Percentiles rank a stretch among this genome's conserved stretches.
phyloP scores from a whole-genome alignment of 2,329 filamentous ascomycete species.

The Diaporthe destruens region DNA sequence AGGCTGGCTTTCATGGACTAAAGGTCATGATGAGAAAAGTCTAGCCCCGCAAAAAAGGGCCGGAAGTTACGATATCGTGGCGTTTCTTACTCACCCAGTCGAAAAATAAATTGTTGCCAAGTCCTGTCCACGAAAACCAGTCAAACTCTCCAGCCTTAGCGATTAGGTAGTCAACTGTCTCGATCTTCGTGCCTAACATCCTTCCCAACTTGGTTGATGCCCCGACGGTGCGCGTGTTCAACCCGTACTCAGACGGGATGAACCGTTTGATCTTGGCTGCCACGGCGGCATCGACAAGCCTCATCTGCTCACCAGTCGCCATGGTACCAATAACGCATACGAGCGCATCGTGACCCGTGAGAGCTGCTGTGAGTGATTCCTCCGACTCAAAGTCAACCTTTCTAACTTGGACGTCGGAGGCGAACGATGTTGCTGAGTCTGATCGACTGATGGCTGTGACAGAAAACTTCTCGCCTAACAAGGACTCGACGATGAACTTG shows the following conservation, averaged over 20 bases:
- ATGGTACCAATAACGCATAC: conserved; percentile 61
- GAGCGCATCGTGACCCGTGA: conserved; percentile 67
- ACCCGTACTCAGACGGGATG: conserved; percentile 67
- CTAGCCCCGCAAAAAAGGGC: background rate
- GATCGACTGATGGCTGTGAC: conserved; percentile 64
- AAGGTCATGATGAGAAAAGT: conserved; percentile 50
- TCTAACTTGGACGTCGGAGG: conserved; percentile 56
- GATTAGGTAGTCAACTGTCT: conserved; percentile 63
- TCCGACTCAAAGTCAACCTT: conserved; percentile 59
- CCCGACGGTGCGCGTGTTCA: conserved; percentile 46
- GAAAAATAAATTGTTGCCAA: conserved; percentile 71
- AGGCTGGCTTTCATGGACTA: conserved; percentile 57
- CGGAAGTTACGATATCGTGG: background rate
- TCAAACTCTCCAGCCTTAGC: conserved; percentile 59
- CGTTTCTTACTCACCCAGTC: conserved; percentile 62
- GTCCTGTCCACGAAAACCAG: conserved; percentile 68
- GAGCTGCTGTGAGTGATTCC: conserved; percentile 57
- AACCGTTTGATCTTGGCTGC: conserved; percentile 68
- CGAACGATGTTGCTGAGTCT: conserved; percentile 54
- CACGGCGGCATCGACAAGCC: conserved; percentile 67
- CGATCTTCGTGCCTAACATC: conserved; percentile 47
- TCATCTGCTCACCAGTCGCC: conserved; percentile 58
- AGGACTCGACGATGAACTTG: conserved; percentile 46
- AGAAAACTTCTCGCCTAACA: conserved; percentile 56
- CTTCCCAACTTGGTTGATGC: conserved; percentile 30